Percentiles rank a stretch among this genome's conserved stretches.
Evolutionary conservation across 73 alveolate species (phyloP).

Genomic region (Uronychia setigera): DNA sequence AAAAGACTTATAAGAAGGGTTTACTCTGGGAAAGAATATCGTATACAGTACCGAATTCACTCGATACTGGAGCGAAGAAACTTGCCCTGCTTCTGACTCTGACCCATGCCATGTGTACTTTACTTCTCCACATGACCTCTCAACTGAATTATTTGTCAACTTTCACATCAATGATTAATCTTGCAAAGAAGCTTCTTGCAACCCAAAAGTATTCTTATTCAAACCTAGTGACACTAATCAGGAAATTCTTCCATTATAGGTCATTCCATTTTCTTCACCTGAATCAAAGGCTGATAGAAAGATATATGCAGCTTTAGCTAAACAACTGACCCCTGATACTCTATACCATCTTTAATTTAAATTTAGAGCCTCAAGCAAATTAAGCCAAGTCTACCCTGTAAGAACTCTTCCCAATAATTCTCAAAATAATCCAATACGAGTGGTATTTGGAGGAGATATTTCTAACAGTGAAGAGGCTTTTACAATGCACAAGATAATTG

Average conservation of each 20-base stretch:
- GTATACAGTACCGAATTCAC: background rate
- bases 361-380: background rate
- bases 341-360: background rate
- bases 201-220: background rate
- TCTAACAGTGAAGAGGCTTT: background rate
- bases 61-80: background rate
- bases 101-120: slow-evolving; percentile 3
- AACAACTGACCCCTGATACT: background rate
- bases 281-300: background rate
- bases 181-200: background rate
- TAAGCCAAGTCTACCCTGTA: background rate
- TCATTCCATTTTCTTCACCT: background rate
- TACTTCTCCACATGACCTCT: background rate
- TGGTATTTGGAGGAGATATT: slow-evolving; percentile 10
- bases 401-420: background rate
- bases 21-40: background rate
- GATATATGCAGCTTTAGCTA: background rate
- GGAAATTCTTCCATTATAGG: background rate
- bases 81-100: slow-evolving; percentile 1
- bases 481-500: background rate
- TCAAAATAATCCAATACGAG: background rate
- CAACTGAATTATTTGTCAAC: background rate
- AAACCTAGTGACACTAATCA: background rate
- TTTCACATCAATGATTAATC: background rate
- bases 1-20: background rate